These are phyloP conservation scores for Coniophora puteana DNA, from an alignment of 1,284 basidiomycete genomes.

Conservation along the genomic window DNA sequence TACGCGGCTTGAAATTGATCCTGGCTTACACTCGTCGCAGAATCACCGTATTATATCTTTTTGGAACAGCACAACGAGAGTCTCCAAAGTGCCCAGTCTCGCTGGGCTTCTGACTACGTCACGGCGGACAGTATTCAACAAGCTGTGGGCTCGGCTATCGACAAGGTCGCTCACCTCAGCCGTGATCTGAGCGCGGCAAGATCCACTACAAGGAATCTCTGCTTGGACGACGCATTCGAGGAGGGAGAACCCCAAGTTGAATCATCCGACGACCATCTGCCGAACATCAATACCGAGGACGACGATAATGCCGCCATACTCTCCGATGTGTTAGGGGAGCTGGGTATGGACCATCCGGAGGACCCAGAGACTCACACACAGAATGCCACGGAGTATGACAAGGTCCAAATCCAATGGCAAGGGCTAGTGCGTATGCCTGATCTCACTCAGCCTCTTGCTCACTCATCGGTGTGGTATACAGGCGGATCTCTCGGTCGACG, in stretches of 20 bases:
- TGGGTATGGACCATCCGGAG: too few relatives aligned
- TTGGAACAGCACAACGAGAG: slow-evolving; percentile 7
- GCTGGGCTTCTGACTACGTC: slow-evolving; percentile 6
- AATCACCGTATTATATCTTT: slow-evolving; percentile 3
- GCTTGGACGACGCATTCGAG: too few relatives aligned
- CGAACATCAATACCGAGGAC: too few relatives aligned
- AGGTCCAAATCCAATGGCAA: background rate
- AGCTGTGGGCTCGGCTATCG: slow-evolving; percentile 2
- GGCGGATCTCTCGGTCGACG: background rate
- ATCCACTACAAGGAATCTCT: too few relatives aligned
- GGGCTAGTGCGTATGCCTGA: background rate
- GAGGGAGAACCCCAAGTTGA: too few relatives aligned
- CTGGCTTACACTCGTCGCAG: slow-evolving; percentile 1
- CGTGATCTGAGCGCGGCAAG: too few relatives aligned
- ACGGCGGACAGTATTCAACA: background rate
- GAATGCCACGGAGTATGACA: too few relatives aligned
- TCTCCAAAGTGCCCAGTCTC: slow-evolving; percentile 10
- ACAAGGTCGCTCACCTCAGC: background rate
- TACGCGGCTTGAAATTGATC: background rate
- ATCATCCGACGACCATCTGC: too few relatives aligned
- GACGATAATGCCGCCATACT: too few relatives aligned
- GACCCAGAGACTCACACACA: too few relatives aligned
- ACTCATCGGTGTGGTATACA: slow-evolving; percentile 1
- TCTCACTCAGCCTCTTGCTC: background rate
- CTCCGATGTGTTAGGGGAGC: too few relatives aligned